Evolutionary conservation across 1,139 yeast species (phyloP).

Genomic region (Pichia sp.): DNA sequence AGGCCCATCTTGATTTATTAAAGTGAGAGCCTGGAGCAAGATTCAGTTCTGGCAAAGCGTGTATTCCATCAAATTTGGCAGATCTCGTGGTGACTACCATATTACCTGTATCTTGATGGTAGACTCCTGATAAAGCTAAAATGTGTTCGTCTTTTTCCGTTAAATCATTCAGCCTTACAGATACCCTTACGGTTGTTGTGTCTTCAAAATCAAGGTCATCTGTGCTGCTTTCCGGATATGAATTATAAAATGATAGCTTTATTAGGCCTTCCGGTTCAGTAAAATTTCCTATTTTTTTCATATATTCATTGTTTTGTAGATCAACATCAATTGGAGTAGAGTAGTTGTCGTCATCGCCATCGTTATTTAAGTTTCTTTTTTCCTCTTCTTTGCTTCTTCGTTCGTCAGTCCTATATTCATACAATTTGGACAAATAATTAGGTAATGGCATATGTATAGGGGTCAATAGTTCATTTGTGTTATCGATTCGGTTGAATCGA

Average conservation of each 20-base stretch:
- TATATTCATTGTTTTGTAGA: slow-evolving; percentile 3
- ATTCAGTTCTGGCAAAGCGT: slow-evolving; percentile 55
- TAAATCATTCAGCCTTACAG: slow-evolving; percentile 35
- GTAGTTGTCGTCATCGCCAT: slow-evolving; percentile 10
- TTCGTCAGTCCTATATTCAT: slow-evolving; percentile 20
- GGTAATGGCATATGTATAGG: slow-evolving; percentile 41
- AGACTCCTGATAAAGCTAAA: slow-evolving; percentile 58
- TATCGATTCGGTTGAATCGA: slow-evolving; percentile 30
- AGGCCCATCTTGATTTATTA: slow-evolving; percentile 36
- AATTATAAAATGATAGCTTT: slow-evolving; percentile 17
- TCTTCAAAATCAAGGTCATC: slow-evolving; percentile 19
- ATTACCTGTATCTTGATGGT: slow-evolving; percentile 68
- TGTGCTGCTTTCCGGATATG: slow-evolving; percentile 12
- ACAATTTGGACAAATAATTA: slow-evolving; percentile 35
- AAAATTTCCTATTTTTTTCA: slow-evolving; percentile 29
- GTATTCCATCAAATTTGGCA: slow-evolving; percentile 66
- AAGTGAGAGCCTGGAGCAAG: slow-evolving; percentile 41
- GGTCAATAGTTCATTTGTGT: slow-evolving; percentile 17
- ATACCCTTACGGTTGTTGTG: slow-evolving; percentile 23
- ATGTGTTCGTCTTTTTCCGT: slow-evolving; percentile 43
- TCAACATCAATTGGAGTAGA: neutral
- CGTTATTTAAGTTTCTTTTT: neutral
- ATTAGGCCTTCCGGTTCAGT: slow-evolving; percentile 26
- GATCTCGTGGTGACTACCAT: slow-evolving; percentile 60
- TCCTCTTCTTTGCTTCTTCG: slow-evolving; percentile 9